Conservation (phyloP, 2,329 filamentous ascomycete genomes). For the Pestalotiopsis fici region DNA sequence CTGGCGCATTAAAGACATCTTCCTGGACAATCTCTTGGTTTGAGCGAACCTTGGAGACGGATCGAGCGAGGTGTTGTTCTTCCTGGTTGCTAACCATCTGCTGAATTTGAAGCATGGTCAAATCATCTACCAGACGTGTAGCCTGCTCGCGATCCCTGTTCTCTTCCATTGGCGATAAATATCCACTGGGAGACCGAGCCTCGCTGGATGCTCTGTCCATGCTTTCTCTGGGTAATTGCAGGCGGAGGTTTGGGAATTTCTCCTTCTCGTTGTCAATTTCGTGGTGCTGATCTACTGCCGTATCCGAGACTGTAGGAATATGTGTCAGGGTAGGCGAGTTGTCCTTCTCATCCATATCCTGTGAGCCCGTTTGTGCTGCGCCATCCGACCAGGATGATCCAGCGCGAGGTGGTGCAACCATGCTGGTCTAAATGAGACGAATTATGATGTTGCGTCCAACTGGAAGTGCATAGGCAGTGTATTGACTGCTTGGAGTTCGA, state of each 20-base stretch:
- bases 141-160: conserved; percentile 24
- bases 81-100: conserved; percentile 23
- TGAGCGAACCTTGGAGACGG: conserved; percentile 21
- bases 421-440: not conserved
- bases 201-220: conserved; percentile 1
- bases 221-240: conserved; percentile 6
- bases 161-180: conserved; percentile 18
- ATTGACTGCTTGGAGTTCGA: not conserved
- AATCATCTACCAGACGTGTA: conserved; percentile 27
- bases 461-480: not conserved
- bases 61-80: conserved; percentile 16
- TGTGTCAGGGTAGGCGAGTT: conserved; percentile 22
- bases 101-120: conserved; percentile 31
- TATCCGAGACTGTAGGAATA: conserved; percentile 22
- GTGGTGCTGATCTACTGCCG: conserved; percentile 11
- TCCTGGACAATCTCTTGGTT: conserved; percentile 11
- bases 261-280: conserved; percentile 9
- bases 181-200: conserved; percentile 1
- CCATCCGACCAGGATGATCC: not conserved
- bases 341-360: conserved; percentile 2
- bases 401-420: not conserved
- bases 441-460: not conserved
- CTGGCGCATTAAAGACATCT: conserved; percentile 28
- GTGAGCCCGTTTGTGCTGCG: not conserved
- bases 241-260: not conserved